Evolutionary conservation across 2,329 filamentous ascomycete species (phyloP), one percentile per base, ranked within the genome.

Genomic region (Cladobotryum mycophilum): DNA sequence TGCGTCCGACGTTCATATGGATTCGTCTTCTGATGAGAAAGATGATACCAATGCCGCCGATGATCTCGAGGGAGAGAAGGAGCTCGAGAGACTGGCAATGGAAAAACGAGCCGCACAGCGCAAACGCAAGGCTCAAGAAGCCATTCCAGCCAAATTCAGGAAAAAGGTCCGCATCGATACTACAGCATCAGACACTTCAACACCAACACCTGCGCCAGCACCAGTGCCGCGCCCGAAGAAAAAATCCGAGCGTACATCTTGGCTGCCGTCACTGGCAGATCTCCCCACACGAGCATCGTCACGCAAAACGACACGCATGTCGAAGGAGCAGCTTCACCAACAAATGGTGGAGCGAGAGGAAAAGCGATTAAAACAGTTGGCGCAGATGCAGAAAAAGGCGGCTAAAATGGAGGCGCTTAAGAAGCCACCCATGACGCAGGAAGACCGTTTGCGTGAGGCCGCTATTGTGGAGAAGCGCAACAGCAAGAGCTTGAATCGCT

Each of bases 401-500:
- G 87, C 87, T 61, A 81, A 79, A 62, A 75, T 89, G 59, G 85
- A 86, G 56, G 87, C 86, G 49, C 72, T 82, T 56, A 89, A 89
- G 68, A 88, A 88, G 49, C 86, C 86, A 52, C 79, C 86, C 25
- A 83, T 95, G 81, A 95, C 90, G 5, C 92, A 96, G 68, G 89
- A 82, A 41, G 85, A 97, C 65, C 81, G 90, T 36, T 76, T 96
- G 25, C 84, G 82, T 25, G 89, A 95, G 68, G 91, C 91, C 1
- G 88, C 85, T 15, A 73, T 84, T 47, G 85, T 95, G 6, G 93
- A 97, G 69, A 86, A 86, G 67, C 78, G 85, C 60, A 96, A 99
- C 67, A 81, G 86, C 59, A 95, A 89, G 76, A 97, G 86, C 67
- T 72, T 96, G 62, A 96, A 92, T 63, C 80, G 89, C 50, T 97